Percentiles rank a stretch among this genome's conserved stretches.
These are phyloP conservation scores for Coelastrella sp. DNA, from an alignment of 139 green algal species.

Conservation along the genomic window DNA sequence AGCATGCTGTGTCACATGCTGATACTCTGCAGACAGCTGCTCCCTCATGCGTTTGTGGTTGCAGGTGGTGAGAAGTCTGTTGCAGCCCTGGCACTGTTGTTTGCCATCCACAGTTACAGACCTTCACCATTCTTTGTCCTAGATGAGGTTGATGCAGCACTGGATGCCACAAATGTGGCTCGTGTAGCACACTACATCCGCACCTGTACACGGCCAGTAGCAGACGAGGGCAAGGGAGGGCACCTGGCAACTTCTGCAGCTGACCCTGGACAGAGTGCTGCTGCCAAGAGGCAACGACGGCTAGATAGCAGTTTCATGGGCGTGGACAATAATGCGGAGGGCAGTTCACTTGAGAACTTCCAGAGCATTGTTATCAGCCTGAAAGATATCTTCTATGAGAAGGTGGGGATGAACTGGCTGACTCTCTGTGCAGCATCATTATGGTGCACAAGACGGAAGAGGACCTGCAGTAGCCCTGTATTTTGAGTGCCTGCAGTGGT, in stretches of 20 bases:
- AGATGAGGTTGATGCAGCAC: conserved; percentile 94
- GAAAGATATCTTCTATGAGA: conserved; percentile 96
- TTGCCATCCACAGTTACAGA: conserved; percentile 95
- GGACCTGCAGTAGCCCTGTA: neutral
- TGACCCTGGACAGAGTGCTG: neutral
- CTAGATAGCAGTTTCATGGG: neutral
- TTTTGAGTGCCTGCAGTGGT: neutral
- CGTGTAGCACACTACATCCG: conserved; percentile 94
- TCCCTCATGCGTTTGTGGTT: neutral
- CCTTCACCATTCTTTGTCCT: conserved; percentile 98
- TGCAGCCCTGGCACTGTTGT: conserved; percentile 95
- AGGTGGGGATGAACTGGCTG: conserved; percentile 51
- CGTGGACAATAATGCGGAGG: conserved; percentile 22
- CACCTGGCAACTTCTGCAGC: neutral
- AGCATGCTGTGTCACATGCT: too few species aligned
- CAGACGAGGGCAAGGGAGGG: neutral
- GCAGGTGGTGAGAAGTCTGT: conserved; percentile 90
- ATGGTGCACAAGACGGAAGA: too few species aligned
- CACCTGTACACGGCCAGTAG: conserved; percentile 66
- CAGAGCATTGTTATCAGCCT: conserved; percentile 78
- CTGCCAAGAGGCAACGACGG: conserved; percentile 11
- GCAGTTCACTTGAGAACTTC: conserved; percentile 40
- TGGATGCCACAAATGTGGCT: conserved; percentile 96
- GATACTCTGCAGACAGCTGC: neutral
- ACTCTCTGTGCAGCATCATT: too few species aligned